Percentiles rank a stretch among this genome's conserved stretches.
Conservation (phyloP, 2,329 filamentous ascomycete genomes). For the Exophiala sp. region DNA sequence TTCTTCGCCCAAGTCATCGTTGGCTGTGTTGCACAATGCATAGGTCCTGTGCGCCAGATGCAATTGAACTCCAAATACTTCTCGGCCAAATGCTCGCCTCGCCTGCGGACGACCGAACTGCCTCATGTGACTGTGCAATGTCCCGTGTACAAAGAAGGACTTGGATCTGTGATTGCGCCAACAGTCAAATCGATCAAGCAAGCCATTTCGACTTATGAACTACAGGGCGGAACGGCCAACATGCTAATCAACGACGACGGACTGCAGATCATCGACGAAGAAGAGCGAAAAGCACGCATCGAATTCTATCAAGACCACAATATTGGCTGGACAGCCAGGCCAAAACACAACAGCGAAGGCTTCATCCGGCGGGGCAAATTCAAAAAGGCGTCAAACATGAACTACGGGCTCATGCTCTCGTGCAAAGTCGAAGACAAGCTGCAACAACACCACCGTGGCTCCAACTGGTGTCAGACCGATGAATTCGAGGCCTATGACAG, state of each 20-base stretch:
- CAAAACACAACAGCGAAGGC: conserved; percentile 47
- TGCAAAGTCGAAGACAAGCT: conserved; percentile 59
- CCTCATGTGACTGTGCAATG: conserved; percentile 68
- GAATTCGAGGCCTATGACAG: conserved; percentile 45
- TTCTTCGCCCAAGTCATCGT: conserved; percentile 47
- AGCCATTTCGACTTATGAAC: conserved; percentile 55
- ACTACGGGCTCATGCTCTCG: conserved; percentile 59
- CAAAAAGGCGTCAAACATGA: conserved; percentile 73
- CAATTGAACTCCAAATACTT: conserved; percentile 43
- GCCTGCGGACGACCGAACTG: conserved; percentile 33
- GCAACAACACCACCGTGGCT: conserved; percentile 5
- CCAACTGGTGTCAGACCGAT: conserved; percentile 33
- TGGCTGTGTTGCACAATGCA: conserved; percentile 39
- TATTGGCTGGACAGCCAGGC: conserved; percentile 48
- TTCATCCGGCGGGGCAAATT: conserved; percentile 54
- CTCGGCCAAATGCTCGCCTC: conserved; percentile 38
- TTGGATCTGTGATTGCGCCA: conserved; percentile 59
- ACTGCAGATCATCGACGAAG: conserved; percentile 38
- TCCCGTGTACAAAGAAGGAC: conserved; percentile 81
- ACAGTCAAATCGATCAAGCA: conserved; percentile 52
- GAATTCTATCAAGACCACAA: conserved; percentile 47
- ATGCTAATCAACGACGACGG: conserved; percentile 40
- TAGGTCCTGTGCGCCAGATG: conserved; percentile 43
- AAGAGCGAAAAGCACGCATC: conserved; percentile 38
- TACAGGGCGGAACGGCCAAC: conserved; percentile 40